Evolutionary conservation across 2,329 filamentous ascomycete species (phyloP).

Genomic region (Zymoseptoria brevis): DNA sequence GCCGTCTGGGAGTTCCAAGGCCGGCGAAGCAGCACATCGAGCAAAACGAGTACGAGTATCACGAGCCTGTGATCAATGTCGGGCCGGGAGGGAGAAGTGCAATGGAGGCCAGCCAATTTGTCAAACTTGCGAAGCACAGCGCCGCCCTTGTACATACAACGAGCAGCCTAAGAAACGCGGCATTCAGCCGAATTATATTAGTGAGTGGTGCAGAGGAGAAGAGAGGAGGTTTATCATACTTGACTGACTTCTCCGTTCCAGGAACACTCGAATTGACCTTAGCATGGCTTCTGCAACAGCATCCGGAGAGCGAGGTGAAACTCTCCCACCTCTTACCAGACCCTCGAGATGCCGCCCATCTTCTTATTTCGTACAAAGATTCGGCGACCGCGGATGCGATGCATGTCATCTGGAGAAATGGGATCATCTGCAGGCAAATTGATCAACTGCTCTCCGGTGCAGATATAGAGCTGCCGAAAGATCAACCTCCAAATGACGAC

Average conservation of each 20-base stretch:
- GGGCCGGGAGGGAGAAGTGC: constrained; percentile 55
- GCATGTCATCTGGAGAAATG: constrained; percentile 55
- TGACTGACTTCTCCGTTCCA: background rate
- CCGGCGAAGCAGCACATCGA: constrained; percentile 21
- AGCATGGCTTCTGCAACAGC: constrained; percentile 57
- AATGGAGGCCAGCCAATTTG: constrained; percentile 61
- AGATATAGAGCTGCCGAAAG: constrained; percentile 16
- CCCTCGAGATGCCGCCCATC: constrained; percentile 35
- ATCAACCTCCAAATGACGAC: background rate
- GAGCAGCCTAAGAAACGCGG: constrained; percentile 68
- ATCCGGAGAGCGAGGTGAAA: constrained; percentile 51
- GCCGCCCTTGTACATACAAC: constrained; percentile 62
- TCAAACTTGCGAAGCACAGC: constrained; percentile 57
- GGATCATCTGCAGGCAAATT: constrained; percentile 54
- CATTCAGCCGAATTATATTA: constrained; percentile 71
- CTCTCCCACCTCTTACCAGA: constrained; percentile 49
- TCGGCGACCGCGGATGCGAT: constrained; percentile 48
- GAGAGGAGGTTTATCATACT: no score
- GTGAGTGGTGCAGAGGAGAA: background rate
- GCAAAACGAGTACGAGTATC: constrained; percentile 45
- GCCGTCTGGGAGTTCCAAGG: constrained; percentile 7
- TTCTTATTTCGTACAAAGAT: constrained; percentile 47
- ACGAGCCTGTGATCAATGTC: constrained; percentile 35
- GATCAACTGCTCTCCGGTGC: constrained; percentile 51
- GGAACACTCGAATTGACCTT: constrained; percentile 61